Evolutionary conservation across 345 rosid species (phyloP).

Genomic region (Eucalyptus tenuipes): DNA sequence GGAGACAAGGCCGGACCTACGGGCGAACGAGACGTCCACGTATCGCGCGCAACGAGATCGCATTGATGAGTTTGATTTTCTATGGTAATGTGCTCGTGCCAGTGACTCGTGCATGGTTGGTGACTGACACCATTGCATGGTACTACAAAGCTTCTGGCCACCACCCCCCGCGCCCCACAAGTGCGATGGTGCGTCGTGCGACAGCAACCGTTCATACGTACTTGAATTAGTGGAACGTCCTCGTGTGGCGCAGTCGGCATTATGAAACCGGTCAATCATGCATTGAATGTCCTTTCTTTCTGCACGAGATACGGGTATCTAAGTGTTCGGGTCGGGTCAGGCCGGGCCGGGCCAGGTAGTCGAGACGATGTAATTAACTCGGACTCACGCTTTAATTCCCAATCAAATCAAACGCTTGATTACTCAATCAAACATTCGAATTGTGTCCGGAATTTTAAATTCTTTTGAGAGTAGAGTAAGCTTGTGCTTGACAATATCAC

Average conservation of each 20-base stretch:
- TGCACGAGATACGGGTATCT: neutral
- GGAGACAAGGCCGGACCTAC: neutral
- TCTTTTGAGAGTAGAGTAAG: neutral
- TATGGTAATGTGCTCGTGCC: neutral
- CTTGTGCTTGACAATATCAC: neutral
- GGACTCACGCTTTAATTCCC: rapidly evolving
- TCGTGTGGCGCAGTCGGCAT: neutral
- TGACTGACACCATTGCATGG: neutral
- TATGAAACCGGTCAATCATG: neutral
- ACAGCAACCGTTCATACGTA: neutral
- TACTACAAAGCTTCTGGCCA: neutral
- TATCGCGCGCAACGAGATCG: neutral
- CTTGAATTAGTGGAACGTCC: neutral
- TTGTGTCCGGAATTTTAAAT: neutral
- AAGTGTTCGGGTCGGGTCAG: neutral
- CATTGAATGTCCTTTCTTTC: neutral
- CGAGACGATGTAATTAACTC: neutral
- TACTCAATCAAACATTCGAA: neutral
- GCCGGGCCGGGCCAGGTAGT: too few relatives aligned
- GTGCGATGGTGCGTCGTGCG: neutral
- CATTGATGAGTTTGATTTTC: neutral
- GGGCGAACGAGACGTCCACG: neutral
- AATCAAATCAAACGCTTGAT: neutral
- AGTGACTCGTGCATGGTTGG: neutral
- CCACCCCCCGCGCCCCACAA: neutral